Conservation (phyloP, 805 yeast species). For the Metschnikowia corniflorae region DNA sequence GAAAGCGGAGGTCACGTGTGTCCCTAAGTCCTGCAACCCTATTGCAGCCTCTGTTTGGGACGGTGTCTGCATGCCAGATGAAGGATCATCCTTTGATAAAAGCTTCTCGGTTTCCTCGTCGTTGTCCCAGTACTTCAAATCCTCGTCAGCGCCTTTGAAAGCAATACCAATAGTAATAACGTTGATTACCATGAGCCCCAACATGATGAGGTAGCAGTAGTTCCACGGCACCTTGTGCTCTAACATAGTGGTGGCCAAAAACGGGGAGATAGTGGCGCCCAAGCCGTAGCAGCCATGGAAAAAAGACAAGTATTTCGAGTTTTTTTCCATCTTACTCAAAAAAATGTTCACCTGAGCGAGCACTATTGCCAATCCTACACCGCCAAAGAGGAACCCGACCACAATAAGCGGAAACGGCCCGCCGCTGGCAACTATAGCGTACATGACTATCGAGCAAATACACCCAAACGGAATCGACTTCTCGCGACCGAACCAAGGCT, state of each 20-base stretch:
- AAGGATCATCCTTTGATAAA: not conserved
- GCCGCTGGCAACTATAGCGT: slow-evolving; percentile 19
- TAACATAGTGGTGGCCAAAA: slow-evolving; percentile 20
- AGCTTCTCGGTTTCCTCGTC: slow-evolving; percentile 10
- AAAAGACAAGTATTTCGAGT: slow-evolving; percentile 18
- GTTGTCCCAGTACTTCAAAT: slow-evolving; percentile 17
- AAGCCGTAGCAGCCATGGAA: slow-evolving; percentile 25
- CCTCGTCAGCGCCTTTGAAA: slow-evolving; percentile 17
- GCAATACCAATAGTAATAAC: slow-evolving; percentile 8
- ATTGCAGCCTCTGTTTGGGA: slow-evolving; percentile 6
- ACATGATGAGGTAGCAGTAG: slow-evolving; percentile 18
- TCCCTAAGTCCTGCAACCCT: slow-evolving; percentile 9
- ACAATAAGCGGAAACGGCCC: slow-evolving; percentile 22
- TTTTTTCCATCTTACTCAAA: slow-evolving; percentile 20
- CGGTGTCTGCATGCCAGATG: slow-evolving; percentile 2
- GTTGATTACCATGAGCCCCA: slow-evolving; percentile 16
- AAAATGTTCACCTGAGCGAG: slow-evolving; percentile 23
- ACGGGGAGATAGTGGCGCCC: slow-evolving; percentile 25
- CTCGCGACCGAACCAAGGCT: slow-evolving; percentile 17
- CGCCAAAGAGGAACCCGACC: slow-evolving; percentile 23
- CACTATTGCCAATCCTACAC: slow-evolving; percentile 21
- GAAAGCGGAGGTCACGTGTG: slow-evolving; percentile 1
- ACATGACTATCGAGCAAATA: slow-evolving; percentile 13
- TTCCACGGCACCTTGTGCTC: slow-evolving; percentile 19
- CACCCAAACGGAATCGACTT: slow-evolving; percentile 18